Evolutionary conservation across 2,329 filamentous ascomycete genomes (phyloP).

Genomic region (Akanthomyces lecanii): DNA sequence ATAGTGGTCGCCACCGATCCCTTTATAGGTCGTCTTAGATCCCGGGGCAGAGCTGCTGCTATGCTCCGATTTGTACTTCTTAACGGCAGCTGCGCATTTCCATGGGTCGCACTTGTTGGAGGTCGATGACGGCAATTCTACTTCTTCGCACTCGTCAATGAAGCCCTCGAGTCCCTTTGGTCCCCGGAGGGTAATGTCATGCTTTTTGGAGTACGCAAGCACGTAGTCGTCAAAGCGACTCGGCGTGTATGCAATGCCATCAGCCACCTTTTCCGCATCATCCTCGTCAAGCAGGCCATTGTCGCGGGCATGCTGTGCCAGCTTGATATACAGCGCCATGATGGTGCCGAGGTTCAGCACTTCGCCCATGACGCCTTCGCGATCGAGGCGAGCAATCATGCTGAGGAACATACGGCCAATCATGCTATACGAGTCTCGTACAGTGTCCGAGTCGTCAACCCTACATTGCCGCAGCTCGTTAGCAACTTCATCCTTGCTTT

Average conservation of each 20-base stretch:
- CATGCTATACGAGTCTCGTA: background rate
- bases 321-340: background rate
- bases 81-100: background rate
- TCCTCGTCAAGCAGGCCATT: background rate
- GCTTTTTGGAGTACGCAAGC: background rate
- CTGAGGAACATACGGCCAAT: background rate
- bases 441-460: background rate
- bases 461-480: background rate
- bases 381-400: background rate
- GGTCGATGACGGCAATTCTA: background rate
- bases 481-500: background rate
- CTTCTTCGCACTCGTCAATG: background rate
- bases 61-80: background rate
- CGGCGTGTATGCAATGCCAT: background rate
- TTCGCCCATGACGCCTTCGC: background rate
- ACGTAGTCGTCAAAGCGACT: slow-evolving; percentile 1
- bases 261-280: background rate
- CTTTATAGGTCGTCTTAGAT: background rate
- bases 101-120: background rate
- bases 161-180: background rate
- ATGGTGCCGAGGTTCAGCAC: background rate
- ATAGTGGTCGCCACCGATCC: background rate
- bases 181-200: background rate
- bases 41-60: background rate
- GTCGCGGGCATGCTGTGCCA: background rate